A percentile compares a stretch with the other conserved stretches of the same genome.
Conservation (phyloP, 345 rosid genomes). For the Trapa bicornis region DNA sequence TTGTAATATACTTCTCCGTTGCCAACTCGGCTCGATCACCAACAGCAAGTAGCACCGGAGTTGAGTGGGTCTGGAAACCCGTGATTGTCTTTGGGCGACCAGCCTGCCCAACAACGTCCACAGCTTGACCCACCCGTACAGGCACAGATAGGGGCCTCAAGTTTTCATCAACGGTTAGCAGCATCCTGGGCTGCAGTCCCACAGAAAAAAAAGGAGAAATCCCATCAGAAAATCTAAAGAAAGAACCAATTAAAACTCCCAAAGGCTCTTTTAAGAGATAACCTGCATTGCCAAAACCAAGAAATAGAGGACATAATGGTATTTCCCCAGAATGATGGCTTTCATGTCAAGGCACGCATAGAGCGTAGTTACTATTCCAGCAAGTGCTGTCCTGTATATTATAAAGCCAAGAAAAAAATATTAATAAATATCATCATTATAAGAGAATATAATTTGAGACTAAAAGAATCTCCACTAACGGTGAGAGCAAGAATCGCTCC, state of each 20-base stretch:
- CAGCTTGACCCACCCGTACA: conserved; percentile 89
- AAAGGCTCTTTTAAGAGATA: not conserved
- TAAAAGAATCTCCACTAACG: conserved; percentile 33
- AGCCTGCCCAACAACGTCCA: conserved; percentile 93
- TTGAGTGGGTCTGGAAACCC: conserved; percentile 90
- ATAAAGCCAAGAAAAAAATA: not conserved
- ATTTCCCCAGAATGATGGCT: conserved; percentile 66
- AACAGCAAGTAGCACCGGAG: conserved; percentile 88
- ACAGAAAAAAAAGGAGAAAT: not conserved
- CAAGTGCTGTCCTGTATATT: conserved; percentile 61
- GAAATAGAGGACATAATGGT: conserved; percentile 81
- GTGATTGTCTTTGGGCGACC: conserved; percentile 78
- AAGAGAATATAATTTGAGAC: not conserved
- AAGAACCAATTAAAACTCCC: not conserved
- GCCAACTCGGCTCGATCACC: conserved; percentile 94
- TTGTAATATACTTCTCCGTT: conserved; percentile 59
- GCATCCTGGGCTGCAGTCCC: conserved; percentile 72
- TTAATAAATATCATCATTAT: not conserved
- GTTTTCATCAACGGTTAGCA: conserved; percentile 68
- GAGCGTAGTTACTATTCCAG: conserved; percentile 67
- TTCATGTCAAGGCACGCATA: conserved; percentile 89
- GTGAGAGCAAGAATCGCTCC: conserved; percentile 72
- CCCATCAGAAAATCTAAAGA: not conserved
- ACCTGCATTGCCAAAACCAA: conserved; percentile 98
- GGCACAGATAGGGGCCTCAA: conserved; percentile 75